Evolutionary conservation across 208 protist genomes (phyloP).

Genomic region (Trypanosoma caninum): DNA sequence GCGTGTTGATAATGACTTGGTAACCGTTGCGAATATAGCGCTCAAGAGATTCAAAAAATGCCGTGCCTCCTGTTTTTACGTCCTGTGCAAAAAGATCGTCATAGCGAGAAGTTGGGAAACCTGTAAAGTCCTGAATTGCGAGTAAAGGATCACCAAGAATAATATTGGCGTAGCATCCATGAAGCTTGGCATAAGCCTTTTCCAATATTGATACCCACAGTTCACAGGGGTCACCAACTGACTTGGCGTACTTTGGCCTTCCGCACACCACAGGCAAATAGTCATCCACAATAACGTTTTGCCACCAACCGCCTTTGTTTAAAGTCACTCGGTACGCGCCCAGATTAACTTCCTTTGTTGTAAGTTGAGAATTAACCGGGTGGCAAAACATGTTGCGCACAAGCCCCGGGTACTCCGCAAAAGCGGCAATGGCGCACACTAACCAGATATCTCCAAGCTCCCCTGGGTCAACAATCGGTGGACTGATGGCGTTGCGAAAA

Average conservation of each 20-base stretch:
- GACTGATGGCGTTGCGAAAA: slow-evolving; percentile 25
- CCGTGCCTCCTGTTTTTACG: slow-evolving; percentile 2
- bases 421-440: slow-evolving; percentile 55
- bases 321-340: slow-evolving; percentile 71
- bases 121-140: slow-evolving; percentile 56
- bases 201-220: slow-evolving; percentile 83
- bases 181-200: slow-evolving; percentile 87
- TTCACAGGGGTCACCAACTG: slow-evolving; percentile 49
- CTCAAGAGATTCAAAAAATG: slow-evolving; percentile 22
- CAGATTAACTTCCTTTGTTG: slow-evolving; percentile 37
- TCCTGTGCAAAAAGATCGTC: slow-evolving; percentile 23
- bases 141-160: slow-evolving; percentile 47
- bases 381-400: slow-evolving; percentile 60
- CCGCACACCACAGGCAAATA: slow-evolving; percentile 55
- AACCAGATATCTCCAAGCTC: slow-evolving; percentile 65
- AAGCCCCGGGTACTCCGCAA: slow-evolving; percentile 45
- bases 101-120: slow-evolving; percentile 35
- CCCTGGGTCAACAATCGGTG: slow-evolving; percentile 32
- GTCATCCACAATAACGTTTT: slow-evolving; percentile 64
- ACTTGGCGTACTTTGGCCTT: slow-evolving; percentile 44
- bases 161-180: slow-evolving; percentile 80
- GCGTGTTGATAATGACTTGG: slow-evolving; percentile 28
- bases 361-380: slow-evolving; percentile 33
- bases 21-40: slow-evolving; percentile 20
- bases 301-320: slow-evolving; percentile 80